These are phyloP conservation scores for Lathyrus aphaca DNA, from an alignment of 306 rosid species.

Conservation along the genomic window DNA sequence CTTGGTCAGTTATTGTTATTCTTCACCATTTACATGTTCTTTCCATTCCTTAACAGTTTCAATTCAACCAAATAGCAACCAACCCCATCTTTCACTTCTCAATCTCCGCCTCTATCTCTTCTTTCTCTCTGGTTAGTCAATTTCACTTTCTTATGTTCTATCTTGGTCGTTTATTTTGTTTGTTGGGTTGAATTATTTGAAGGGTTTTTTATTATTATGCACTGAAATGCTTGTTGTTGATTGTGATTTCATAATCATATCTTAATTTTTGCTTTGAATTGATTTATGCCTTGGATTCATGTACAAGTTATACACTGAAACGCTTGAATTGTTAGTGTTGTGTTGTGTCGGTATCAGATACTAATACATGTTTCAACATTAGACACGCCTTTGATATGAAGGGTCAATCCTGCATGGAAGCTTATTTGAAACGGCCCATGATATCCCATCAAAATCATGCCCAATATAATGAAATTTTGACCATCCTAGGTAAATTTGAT, in stretches of 20 bases:
- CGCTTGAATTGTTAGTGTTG: neutral
- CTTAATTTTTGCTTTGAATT: too few relatives aligned
- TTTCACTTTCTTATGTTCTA: conserved; percentile 19
- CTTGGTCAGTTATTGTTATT: conserved; percentile 9
- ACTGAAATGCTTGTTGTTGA: neutral
- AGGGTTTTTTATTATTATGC: conserved; percentile 20
- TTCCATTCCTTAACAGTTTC: neutral
- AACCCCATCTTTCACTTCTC: conserved; percentile 1
- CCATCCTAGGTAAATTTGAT: neutral
- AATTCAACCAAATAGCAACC: neutral
- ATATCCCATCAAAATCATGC: neutral
- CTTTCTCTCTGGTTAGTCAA: conserved; percentile 50
- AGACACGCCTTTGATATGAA: too few relatives aligned
- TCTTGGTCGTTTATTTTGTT: neutral
- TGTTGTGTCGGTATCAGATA: neutral
- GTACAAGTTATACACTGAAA: too few relatives aligned
- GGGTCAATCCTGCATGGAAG: too few relatives aligned
- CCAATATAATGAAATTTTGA: neutral
- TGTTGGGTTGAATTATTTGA: neutral
- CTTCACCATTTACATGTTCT: neutral
- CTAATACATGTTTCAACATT: too few relatives aligned
- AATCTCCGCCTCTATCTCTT: neutral
- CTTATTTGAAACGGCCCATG: too few relatives aligned
- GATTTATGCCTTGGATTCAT: neutral
- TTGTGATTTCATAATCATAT: conserved; percentile 9